Base-by-base conservation (phyloP, 1,139 yeast genomes). In the Yamadazyma oceani region DNA sequence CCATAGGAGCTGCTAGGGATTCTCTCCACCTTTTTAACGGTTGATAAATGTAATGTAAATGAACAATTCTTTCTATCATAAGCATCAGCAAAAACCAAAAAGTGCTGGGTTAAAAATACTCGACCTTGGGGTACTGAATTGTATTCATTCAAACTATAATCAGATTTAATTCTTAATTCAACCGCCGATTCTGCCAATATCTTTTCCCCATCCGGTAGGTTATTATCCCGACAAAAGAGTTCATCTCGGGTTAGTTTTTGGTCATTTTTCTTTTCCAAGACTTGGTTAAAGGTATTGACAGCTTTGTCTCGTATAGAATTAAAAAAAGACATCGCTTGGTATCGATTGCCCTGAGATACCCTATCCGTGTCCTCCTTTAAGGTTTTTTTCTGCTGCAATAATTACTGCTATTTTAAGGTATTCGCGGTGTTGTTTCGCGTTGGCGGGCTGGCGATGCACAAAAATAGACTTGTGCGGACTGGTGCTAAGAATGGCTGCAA, bases 1-100 rank as follows among this genome's bases (percentile, higher is more conserved):
- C 86, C 82, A 54, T 82, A 85, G 2, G 86, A 75, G 39, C 79
- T 74, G 2, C 88, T 75, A 2, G 94, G 92, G 19, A 88, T 70
- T 38, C 97, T 70, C 57, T 92, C 97, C 17, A 92, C 95, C 46
- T 89, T 82, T 53, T 85, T 82, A 26, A 94, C 66, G 1, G 96
- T 78, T 7, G 92, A 80, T 34, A 92, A 64, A 45, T 94, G 95
- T 33, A 92, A 53, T 2, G 75, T 73, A 54, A 90, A 78, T 8
- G 80, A 73, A 54, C 94, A 85, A 40, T 81, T 77, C 41, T 81
- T 73, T 32, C 73, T 69, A 53, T 88, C 95, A 46, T 78, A 80
- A 4, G 78, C 75, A 51, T 87, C 88, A 40, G 78, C 70, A 55
- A 89, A 89, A 23, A 87, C 78, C 35, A 92, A 56, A 55, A 81